phyloP scores from a whole-genome alignment of 768 basidiomycete species.

The Neoboletus brunneissimus region DNA sequence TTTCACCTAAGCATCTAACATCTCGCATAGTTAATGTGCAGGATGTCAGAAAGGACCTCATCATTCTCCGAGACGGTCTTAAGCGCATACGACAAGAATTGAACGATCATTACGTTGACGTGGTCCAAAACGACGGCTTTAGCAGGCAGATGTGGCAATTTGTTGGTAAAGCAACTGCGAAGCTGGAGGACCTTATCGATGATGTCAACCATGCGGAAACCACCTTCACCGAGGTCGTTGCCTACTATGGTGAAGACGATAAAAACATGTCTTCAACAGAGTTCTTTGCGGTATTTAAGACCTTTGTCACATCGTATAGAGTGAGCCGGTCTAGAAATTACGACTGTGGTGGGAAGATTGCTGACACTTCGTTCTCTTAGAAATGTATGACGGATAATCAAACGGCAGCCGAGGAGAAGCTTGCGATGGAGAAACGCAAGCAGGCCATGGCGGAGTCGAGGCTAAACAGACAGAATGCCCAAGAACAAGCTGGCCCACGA shows the following conservation, averaged over 20 bases:
- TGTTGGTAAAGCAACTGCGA: conserved; percentile 66
- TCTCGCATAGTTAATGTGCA: conserved; percentile 69
- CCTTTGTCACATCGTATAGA: conserved; percentile 91
- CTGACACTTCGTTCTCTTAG: conserved; percentile 37
- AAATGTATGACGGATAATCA: conserved; percentile 87
- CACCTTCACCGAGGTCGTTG: conserved; percentile 79
- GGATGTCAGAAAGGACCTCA: conserved; percentile 76
- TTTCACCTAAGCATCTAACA: conserved; percentile 4
- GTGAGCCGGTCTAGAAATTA: conserved; percentile 36
- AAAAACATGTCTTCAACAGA: conserved; percentile 82
- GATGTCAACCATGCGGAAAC: conserved; percentile 84
- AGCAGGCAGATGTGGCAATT: conserved; percentile 93
- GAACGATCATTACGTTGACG: conserved; percentile 72
- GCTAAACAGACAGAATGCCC: conserved; percentile 50
- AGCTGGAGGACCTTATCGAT: conserved; percentile 82
- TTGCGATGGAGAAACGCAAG: conserved; percentile 65
- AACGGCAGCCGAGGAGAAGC: conserved; percentile 66
- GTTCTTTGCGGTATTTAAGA: conserved; percentile 97
- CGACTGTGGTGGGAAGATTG: neutral
- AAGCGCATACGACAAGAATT: conserved; percentile 78
- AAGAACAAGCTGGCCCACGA: conserved; percentile 42
- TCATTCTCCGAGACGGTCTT: conserved; percentile 73
- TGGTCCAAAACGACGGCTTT: conserved; percentile 71
- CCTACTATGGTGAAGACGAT: conserved; percentile 92
- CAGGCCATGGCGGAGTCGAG: conserved; percentile 63